Base-by-base conservation (phyloP, 139 green algal species). In the Astrephomene gubernaculifera region DNA sequence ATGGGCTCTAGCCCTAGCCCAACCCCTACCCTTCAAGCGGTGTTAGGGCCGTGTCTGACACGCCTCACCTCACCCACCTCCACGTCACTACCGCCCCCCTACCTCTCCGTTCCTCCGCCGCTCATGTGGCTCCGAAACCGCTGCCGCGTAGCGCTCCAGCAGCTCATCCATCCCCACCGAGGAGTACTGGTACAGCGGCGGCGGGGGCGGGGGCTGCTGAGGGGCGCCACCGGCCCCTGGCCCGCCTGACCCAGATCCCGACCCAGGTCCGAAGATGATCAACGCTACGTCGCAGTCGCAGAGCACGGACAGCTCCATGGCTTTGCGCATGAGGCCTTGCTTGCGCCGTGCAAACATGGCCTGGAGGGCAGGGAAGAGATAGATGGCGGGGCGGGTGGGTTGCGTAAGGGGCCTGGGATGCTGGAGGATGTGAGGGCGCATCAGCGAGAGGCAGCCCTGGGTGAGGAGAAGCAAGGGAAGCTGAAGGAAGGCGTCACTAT, bases 221-320 rank as follows among this genome's bases (percentile, higher is more conserved):
- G n/a, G n/a, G n/a, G n/a, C n/a, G n/a, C 90, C 93, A 4, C 96
- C 86, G 68, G 91, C 88, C 74, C 88, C 86, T n/a, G 76, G 60
- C 43, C 63, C n/a, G n/a, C n/a, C 41, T 19, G 69, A 39, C 7
- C 61, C 61, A 33, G 57, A 24, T 67, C 19, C 45, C 10, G 71
- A 63, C 1, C 92, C 45, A 7, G 83, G 82, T 64, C 87, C 91
- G 71, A 97, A 96, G 12, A 97, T 89, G 22, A 98, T 90, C 22
- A 98, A 74, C 4, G 87, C 94, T 22, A 98, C 94, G 27, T 96
- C 90, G 79, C 94, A 96, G 89, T 95, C 94, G 86, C 92, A 95
- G 27, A 98, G 89, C 24, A 96, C 90, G 63, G 87, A 94, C 43
- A 98, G 89, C 87, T 98, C 95, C 94, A 96, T 97, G 0, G 95